Percentiles rank a stretch among this genome's conserved stretches.
Conservation (phyloP, 192 early-diverging fungal species). For the Coemansia sp. region DNA sequence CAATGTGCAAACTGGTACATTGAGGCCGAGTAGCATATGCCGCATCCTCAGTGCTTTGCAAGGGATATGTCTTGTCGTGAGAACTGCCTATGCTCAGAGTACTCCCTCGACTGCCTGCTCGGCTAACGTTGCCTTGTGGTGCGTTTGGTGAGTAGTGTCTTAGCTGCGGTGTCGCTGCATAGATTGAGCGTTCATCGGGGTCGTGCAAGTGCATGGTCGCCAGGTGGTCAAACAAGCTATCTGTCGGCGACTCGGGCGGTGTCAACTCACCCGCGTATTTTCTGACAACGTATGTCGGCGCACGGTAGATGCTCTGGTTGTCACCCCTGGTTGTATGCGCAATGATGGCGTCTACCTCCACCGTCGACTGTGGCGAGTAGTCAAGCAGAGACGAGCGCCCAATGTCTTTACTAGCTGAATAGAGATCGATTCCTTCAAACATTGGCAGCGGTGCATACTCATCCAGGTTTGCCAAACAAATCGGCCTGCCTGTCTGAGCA, state of each 20-base stretch:
- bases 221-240: slow-evolving; percentile 7
- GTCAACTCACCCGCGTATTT: background rate
- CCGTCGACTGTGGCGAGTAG: slow-evolving; percentile 30
- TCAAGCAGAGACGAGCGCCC: slow-evolving; percentile 10
- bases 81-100: too few species aligned
- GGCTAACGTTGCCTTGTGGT: background rate
- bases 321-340: background rate
- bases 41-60: too few species aligned
- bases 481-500: slow-evolving; percentile 14
- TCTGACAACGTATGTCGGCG: background rate
- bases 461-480: slow-evolving; percentile 9
- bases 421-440: slow-evolving; percentile 10
- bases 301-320: background rate
- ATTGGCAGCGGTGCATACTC: slow-evolving; percentile 14
- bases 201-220: background rate
- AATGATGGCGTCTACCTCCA: slow-evolving; percentile 23
- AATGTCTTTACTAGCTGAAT: background rate
- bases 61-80: too few species aligned
- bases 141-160: background rate
- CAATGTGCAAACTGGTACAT: too few species aligned
- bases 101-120: too few species aligned
- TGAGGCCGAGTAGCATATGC: too few species aligned
- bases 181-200: slow-evolving; percentile 7
- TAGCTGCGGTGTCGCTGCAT: slow-evolving; percentile 5
- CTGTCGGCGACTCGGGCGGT: slow-evolving; percentile 13